These are phyloP conservation scores for Dillenia suffruticosa DNA, from an alignment of 164 flowering plant species.

Conservation along the genomic window DNA sequence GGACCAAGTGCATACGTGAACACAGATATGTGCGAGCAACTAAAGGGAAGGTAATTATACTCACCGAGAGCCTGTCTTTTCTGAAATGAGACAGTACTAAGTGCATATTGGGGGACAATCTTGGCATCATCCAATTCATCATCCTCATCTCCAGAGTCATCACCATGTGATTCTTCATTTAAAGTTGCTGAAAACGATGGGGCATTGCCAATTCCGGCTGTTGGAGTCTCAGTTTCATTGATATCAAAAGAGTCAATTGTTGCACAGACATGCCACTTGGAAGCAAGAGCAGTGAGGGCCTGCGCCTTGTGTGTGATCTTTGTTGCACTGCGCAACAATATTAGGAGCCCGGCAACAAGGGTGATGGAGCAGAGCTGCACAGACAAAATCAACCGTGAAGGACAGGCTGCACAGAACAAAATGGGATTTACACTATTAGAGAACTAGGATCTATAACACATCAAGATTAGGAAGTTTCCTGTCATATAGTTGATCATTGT, in stretches of 20 bases:
- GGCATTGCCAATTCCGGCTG: constrained; percentile 1
- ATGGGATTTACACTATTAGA: too few relatives aligned
- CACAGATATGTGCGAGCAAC: neutral
- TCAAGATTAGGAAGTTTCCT: too few relatives aligned
- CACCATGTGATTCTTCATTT: constrained; percentile 34
- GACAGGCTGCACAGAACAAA: too few relatives aligned
- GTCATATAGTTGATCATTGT: too few relatives aligned
- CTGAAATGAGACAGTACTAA: constrained; percentile 63
- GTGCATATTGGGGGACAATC: constrained; percentile 42
- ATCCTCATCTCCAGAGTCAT: constrained; percentile 49
- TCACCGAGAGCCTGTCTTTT: constrained; percentile 79
- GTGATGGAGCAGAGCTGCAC: constrained; percentile 82
- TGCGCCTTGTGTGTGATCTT: constrained; percentile 95
- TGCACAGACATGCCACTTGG: constrained; percentile 90
- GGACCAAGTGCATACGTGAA: neutral
- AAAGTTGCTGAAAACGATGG: constrained; percentile 7
- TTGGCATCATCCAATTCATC: constrained; percentile 58
- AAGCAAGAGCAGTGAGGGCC: constrained; percentile 60
- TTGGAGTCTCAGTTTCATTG: constrained; percentile 51
- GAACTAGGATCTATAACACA: too few relatives aligned
- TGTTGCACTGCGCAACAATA: constrained; percentile 72
- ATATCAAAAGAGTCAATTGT: constrained; percentile 64
- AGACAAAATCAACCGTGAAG: neutral
- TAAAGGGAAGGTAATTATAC: neutral
- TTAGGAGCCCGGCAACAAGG: constrained; percentile 56